Base-by-base conservation (phyloP, 228 moss, liverwort and hornwort genomes). In the Sphagnum magellanicum region DNA sequence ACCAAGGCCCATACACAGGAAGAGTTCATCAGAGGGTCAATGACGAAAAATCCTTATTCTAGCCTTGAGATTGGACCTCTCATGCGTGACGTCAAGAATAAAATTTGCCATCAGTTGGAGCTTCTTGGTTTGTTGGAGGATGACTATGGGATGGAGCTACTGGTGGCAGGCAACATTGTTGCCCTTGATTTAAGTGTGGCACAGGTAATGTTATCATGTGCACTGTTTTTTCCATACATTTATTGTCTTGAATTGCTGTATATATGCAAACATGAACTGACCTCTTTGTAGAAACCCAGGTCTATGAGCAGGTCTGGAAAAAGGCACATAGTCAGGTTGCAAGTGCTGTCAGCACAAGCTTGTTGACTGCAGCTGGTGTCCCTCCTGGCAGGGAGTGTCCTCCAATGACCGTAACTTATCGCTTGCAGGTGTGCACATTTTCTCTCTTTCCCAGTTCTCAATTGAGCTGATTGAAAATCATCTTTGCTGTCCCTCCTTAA, bases 31-130 rank as follows among this genome's bases (percentile, higher is more conserved):
- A 83, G 98, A 76, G 98, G 98, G 64, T 92, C 93, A 60, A 98
- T 98, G 98, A 98, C 98, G 16, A 98, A 94, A 75, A 98, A 94
- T 73, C 98, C 98, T 0, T 98, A 98, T 65, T 94, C 91, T 52
- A 98, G 98, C 76, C 90, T 98, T 75, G 98, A 98, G 80, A 83
- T 98, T 80, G 98, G 98, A 60, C 92, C 98, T 50, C 91, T 98
- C 70, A 94, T 98, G 98, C 90, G 98, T 63, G 92, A 98, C 68
- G 98, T 98, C 5, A 98, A 98, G 78, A 98, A 98, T 67, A 98
- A 98, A 75, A 98, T 94, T 50, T 98, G 98, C 72, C 98, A 94
- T 67, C 94, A 94, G 74, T 74, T 98, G 70, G 98, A 98, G 81
- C 79, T 98, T 59, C 78, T 94, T 70, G 98, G 98, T 72, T 86